A percentile compares a stretch with the other conserved stretches of the same genome.
phyloP scores from a whole-genome alignment of 495 filamentous ascomycete genomes.

The Umbilicaria muhlenbergii region DNA sequence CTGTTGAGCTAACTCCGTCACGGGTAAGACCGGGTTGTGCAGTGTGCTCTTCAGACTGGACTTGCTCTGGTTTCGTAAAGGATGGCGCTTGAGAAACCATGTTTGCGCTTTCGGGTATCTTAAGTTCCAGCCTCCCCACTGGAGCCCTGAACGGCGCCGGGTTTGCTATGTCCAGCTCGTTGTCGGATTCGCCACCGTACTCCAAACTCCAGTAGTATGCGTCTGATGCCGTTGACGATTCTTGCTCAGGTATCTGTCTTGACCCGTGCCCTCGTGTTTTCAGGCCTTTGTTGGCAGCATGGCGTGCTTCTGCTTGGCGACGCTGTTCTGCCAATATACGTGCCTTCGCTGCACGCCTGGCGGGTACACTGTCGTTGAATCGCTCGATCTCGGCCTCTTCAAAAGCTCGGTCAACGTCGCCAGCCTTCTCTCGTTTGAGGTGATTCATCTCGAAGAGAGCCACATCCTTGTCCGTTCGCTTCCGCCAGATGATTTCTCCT shows the following conservation, averaged over 20 bases:
- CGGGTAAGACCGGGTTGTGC: too few species aligned
- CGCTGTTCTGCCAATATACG: constrained; percentile 11
- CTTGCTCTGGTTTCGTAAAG: constrained; percentile 20
- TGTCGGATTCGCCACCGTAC: constrained; percentile 52
- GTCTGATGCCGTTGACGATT: neutral
- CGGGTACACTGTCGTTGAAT: constrained; percentile 7
- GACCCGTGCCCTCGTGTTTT: too few species aligned
- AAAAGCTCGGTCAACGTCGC: constrained; percentile 31
- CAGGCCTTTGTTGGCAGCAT: neutral
- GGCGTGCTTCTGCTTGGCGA: neutral
- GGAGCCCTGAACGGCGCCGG: constrained; percentile 2
- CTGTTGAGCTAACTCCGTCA: too few species aligned
- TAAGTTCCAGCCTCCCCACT: too few species aligned
- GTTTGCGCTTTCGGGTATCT: constrained; percentile 3
- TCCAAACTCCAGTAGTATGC: constrained; percentile 59
- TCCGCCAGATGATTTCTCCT: constrained; percentile 88
- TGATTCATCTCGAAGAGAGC: constrained; percentile 67
- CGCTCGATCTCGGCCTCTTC: constrained; percentile 8
- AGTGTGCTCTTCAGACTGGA: constrained; percentile 22
- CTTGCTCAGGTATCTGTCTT: too few species aligned
- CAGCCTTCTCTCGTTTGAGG: constrained; percentile 52
- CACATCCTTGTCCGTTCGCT: constrained; percentile 64
- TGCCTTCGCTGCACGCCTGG: constrained; percentile 9
- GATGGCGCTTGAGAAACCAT: neutral
- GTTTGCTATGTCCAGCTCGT: constrained; percentile 27